Conservation (phyloP, 2,329 filamentous ascomycete genomes). For the Sporothrix globosa region DNA sequence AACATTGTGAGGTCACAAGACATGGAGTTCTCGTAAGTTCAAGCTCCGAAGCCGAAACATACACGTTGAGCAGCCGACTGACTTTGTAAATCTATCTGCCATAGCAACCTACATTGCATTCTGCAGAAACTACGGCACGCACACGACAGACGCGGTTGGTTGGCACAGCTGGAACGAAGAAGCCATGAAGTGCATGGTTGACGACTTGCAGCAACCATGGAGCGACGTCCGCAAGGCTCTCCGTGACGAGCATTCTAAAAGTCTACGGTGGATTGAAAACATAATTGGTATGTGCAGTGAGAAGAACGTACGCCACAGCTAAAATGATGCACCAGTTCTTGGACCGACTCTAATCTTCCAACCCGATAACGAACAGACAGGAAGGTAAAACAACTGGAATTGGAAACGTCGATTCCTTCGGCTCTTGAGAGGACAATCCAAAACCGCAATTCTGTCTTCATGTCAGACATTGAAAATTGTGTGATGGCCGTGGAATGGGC, state of each 20-base stretch:
- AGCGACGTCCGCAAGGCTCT: not conserved
- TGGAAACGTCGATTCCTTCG: not conserved
- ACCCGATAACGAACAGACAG: not conserved
- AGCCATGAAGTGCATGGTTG: conserved; percentile 10
- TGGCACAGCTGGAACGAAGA: conserved; percentile 17
- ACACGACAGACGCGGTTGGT: not conserved
- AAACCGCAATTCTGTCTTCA: not conserved
- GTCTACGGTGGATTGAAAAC: not conserved
- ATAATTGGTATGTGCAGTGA: not conserved
- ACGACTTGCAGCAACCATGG: conserved; percentile 1
- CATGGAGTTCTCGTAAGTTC: not conserved
- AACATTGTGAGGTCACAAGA: not conserved
- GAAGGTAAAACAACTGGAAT: not conserved
- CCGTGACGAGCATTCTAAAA: not conserved
- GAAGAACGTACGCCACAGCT: not conserved
- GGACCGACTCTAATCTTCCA: not conserved
- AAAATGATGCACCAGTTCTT: not conserved
- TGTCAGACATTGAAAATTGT: not conserved
- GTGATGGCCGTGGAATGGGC: not conserved
- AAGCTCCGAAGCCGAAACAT: not conserved
- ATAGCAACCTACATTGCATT: conserved; percentile 8
- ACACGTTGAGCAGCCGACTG: not conserved
- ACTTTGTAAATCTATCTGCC: not conserved
- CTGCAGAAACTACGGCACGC: not conserved
- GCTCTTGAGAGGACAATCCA: conserved; percentile 2